Evolutionary conservation across 164 flowering plant genomes (phyloP), one percentile per base, ranked within the genome.

Genomic region (Stephania japonica): DNA sequence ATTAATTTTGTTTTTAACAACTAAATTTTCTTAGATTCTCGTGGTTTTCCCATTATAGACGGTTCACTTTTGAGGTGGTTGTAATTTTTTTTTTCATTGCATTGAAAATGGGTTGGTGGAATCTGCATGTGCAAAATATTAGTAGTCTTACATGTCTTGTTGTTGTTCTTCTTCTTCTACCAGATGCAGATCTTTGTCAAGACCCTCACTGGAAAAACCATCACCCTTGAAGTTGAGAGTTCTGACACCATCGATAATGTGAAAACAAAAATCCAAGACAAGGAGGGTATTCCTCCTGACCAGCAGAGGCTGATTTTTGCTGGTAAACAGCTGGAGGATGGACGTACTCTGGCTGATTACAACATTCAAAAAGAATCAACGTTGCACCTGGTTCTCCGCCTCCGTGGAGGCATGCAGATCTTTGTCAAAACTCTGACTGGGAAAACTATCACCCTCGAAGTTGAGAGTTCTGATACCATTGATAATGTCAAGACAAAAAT

Each of bases 221-320:
- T 44, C 32, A 47, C 61, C 8, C 38, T 67, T 5, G 61, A 69
- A 44, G 56, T 69, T 23, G 38, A 69, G 61, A 69, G 71, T 25
- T 69, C 71, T 21, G 18, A 69, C 49, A 43, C 56, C 0, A 47
- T 69, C 12, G 61, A 69, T 11, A 21, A 69, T 25, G 59, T 69
- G 2, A 69, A 73, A 65, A 70, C 70, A 18, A 73, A 65, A n/a
- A 82, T 84, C 69, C 87, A 84, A 21, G 85, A 83, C 62, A 79
- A 85, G 80, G 87, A 85, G 49, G 87, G 87, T 0, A 86, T 84
- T 67, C 85, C 86, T 2, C 84, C 86, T 0, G 85, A 84, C 79
- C 85, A 86, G 79, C 86, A 80, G 78, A 81, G 85, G 83, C 74
- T 86, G 73, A 86, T 84, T 67, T 86, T 86, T 68, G 85, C 59